phyloP scores from a whole-genome alignment of 768 basidiomycete species.

The Trichaptum fuscoviolaceum region DNA sequence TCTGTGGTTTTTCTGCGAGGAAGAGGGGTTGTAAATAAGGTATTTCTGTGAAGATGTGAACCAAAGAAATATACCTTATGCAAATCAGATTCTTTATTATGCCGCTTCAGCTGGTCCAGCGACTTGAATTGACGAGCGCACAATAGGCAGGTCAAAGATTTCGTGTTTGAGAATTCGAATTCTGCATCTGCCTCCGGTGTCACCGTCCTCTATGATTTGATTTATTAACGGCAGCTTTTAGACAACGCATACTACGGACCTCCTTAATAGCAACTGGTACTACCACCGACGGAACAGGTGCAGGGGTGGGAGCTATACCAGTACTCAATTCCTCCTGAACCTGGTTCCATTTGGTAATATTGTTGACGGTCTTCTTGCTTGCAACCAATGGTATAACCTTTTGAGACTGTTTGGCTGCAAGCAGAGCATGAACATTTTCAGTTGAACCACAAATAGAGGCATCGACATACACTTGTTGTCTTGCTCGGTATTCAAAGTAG shows the following conservation, averaged over 20 bases:
- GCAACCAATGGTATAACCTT: constrained; percentile 79
- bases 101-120: constrained; percentile 77
- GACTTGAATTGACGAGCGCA: constrained; percentile 93
- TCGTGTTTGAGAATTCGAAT: constrained; percentile 79
- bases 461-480: constrained; percentile 47
- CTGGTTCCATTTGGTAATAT: constrained; percentile 97
- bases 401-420: constrained; percentile 46
- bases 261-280: constrained; percentile 13
- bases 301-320: constrained; percentile 24
- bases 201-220: constrained; percentile 17
- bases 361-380: constrained; percentile 85
- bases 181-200: constrained; percentile 48
- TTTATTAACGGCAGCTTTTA: neutral
- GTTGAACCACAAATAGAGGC: constrained; percentile 19
- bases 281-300: constrained; percentile 14
- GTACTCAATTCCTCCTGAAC: constrained; percentile 83
- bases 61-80: constrained; percentile 72
- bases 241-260: neutral
- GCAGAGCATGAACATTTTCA: constrained; percentile 19
- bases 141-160: constrained; percentile 75
- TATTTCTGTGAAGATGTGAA: constrained; percentile 8
- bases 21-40: constrained; percentile 1
- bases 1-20: constrained; percentile 75
- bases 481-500: constrained; percentile 4
- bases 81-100: constrained; percentile 89